Conservation (phyloP, 73 alveolate species). For the Uronychia setigera region DNA sequence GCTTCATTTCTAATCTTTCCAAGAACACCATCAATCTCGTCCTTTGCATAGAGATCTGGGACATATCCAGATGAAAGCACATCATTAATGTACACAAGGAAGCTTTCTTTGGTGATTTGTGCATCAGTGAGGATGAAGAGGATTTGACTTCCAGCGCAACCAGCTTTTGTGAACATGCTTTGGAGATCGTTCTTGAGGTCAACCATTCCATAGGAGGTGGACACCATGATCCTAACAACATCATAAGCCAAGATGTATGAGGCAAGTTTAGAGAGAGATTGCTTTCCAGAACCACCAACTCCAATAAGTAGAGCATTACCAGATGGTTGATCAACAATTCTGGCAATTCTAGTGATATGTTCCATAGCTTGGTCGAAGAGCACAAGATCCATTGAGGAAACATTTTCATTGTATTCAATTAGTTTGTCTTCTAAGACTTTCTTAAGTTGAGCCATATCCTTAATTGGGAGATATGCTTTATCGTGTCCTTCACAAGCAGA, state of each 20-base stretch:
- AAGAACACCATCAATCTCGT: slow-evolving; percentile 93
- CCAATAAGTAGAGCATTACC: slow-evolving; percentile 99
- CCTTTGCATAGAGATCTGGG: slow-evolving; percentile 94
- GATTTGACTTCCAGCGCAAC: slow-evolving; percentile 91
- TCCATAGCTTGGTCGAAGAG: slow-evolving; percentile 98
- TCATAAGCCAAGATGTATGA: slow-evolving; percentile 97
- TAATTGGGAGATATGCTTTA: slow-evolving; percentile 75
- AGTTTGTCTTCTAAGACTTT: slow-evolving; percentile 94
- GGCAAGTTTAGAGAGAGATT: slow-evolving; percentile 96
- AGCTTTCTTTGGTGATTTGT: slow-evolving; percentile 97
- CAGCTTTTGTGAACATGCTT: slow-evolving; percentile 97
- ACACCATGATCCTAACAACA: slow-evolving; percentile 92
- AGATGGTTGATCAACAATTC: slow-evolving; percentile 97
- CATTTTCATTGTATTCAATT: slow-evolving; percentile 94
- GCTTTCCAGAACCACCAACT: slow-evolving; percentile 99
- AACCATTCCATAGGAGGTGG: slow-evolving; percentile 91
- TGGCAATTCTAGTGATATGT: slow-evolving; percentile 97
- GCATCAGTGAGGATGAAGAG: slow-evolving; percentile 98
- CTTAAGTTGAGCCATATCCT: slow-evolving; percentile 83
- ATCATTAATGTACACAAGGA: slow-evolving; percentile 98
- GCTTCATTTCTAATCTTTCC: slow-evolving; percentile 96
- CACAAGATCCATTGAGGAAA: slow-evolving; percentile 98
- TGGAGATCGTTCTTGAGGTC: slow-evolving; percentile 96
- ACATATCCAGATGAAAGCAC: slow-evolving; percentile 98
- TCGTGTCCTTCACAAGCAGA: slow-evolving; percentile 85